Evolutionary conservation across 1,284 basidiomycete species (phyloP).

Genomic region (Rhizoctonia solani): DNA sequence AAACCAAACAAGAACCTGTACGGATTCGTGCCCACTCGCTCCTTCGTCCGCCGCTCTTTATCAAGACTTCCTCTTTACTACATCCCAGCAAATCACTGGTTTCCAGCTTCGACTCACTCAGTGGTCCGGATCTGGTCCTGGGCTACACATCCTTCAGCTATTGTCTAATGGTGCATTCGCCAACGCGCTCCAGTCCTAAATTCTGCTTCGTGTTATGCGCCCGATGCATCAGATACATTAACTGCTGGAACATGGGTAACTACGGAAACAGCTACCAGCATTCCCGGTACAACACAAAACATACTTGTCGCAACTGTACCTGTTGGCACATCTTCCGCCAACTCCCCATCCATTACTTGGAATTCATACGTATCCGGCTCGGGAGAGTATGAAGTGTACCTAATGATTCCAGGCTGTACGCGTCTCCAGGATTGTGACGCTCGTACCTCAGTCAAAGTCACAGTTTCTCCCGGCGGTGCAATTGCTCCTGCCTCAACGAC

Average conservation of each 20-base stretch:
- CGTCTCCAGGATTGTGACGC: conserved; percentile 77
- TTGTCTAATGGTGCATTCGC: conserved; percentile 90
- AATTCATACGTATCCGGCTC: conserved; percentile 86
- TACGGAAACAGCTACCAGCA: conserved; percentile 65
- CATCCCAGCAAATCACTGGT: conserved; percentile 70
- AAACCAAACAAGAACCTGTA: conserved; percentile 72
- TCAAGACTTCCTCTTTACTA: conserved; percentile 84
- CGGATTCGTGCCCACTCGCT: conserved; percentile 72
- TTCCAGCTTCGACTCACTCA: conserved; percentile 79
- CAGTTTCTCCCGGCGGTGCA: conserved; percentile 76
- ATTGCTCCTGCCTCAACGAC: conserved; percentile 66
- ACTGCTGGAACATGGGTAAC: conserved; percentile 71
- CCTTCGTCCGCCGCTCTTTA: conserved; percentile 74
- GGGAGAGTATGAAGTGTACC: conserved; percentile 82
- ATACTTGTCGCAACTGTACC: conserved; percentile 73
- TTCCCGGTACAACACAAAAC: conserved; percentile 77
- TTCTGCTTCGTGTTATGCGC: conserved; percentile 72
- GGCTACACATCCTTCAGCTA: conserved; percentile 86
- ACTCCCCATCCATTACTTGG: conserved; percentile 82
- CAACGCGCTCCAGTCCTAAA: conserved; percentile 68
- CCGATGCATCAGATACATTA: conserved; percentile 65
- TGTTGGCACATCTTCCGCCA: conserved; percentile 62
- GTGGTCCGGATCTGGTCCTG: conserved; percentile 78
- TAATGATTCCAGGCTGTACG: conserved; percentile 86
- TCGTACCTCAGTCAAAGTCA: conserved; percentile 82